A percentile compares a stretch with the other conserved stretches of the same genome.
Conservation (phyloP, 495 filamentous ascomycete genomes). For the Trichoderma asperelloides region DNA sequence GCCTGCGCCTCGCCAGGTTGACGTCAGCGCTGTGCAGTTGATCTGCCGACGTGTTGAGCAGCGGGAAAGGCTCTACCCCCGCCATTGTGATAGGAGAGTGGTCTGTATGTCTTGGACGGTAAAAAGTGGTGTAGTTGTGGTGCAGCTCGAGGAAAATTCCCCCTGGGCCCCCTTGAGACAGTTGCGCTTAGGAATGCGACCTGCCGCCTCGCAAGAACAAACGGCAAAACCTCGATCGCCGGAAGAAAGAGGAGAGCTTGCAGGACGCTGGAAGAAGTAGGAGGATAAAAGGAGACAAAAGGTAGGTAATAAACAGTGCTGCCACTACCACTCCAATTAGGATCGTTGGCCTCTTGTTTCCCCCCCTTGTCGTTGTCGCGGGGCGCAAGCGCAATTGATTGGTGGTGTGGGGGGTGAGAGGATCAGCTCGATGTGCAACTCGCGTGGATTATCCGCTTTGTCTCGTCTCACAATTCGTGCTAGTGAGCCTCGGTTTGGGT, state of each 20-base stretch:
- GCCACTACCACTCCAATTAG: neutral
- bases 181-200: neutral
- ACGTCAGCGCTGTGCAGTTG: slow-evolving; percentile 25
- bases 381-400: slow-evolving; percentile 5
- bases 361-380: neutral
- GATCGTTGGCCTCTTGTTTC: neutral
- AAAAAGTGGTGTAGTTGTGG: neutral
- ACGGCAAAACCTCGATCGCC: no score
- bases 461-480: neutral
- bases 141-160: neutral
- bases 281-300: neutral
- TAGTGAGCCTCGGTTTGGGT: neutral
- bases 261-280: neutral
- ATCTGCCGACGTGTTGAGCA: slow-evolving; percentile 33
- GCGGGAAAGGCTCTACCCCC: slow-evolving; percentile 36
- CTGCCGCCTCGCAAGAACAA: no score
- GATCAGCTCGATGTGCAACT: slow-evolving; percentile 1
- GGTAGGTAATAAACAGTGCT: neutral
- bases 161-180: neutral
- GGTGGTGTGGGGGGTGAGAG: neutral
- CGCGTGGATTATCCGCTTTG: slow-evolving; percentile 6
- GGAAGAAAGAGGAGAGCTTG: neutral
- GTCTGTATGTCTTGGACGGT: neutral
- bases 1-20: slow-evolving; percentile 27
- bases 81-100: slow-evolving; percentile 18